Conservation (phyloP, 225 moss, liverwort and hornwort genomes). For the Sphagnum contortum region DNA sequence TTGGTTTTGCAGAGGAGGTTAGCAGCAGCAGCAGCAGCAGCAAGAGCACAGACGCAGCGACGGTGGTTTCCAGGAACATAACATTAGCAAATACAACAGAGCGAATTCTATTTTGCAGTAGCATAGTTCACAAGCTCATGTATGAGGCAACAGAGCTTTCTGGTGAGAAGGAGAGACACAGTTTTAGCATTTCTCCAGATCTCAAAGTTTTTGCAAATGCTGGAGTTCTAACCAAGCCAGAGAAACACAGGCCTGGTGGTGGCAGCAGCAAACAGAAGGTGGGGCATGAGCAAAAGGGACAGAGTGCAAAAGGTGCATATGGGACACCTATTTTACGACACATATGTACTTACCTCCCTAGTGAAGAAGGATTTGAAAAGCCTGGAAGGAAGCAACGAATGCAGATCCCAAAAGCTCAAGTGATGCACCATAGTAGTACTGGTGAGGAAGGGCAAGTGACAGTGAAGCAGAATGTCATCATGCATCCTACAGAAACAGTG, state of each 20-base stretch:
- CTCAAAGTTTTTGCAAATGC: no score
- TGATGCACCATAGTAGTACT: constrained; percentile 7
- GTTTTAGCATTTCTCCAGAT: no score
- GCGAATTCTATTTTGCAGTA: neutral
- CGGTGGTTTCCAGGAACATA: constrained; percentile 37
- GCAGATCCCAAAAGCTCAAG: no score
- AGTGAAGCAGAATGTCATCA: constrained; percentile 2
- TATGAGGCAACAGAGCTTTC: constrained; percentile 3
- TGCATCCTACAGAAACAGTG: constrained; percentile 7
- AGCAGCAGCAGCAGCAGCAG: constrained; percentile 52
- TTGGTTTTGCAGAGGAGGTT: constrained; percentile 42
- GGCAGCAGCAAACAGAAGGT: no score
- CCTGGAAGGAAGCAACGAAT: no score
- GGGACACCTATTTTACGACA: no score
- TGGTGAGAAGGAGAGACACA: constrained; percentile 1
- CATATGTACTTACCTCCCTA: no score
- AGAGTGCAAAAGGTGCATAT: no score
- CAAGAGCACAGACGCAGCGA: constrained; percentile 36
- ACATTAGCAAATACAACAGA: neutral
- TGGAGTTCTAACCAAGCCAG: no score
- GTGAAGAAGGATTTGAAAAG: no score
- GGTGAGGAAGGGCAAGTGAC: constrained; percentile 4
- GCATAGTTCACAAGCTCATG: constrained; percentile 5
- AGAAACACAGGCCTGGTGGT: no score
- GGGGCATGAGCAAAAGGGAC: no score